Evolutionary conservation across 164 flowering plant genomes (phyloP).

Genomic region (Malania oleifera): DNA sequence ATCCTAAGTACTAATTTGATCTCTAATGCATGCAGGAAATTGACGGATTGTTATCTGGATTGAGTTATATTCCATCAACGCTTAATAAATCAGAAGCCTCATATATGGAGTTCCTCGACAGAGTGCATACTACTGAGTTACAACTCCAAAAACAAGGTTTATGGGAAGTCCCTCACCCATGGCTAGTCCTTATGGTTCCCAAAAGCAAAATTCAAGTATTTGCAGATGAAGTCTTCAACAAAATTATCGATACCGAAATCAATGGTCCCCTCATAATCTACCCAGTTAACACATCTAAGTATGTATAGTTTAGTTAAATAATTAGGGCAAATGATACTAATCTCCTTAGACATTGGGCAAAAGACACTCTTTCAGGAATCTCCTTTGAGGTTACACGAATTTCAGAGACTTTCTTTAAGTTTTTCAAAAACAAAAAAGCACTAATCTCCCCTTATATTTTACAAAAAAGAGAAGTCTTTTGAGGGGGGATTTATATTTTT

Average conservation of each 20-base stretch:
- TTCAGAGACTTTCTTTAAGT: no score
- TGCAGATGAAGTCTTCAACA: slow-evolving; percentile 68
- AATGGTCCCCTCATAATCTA: slow-evolving; percentile 89
- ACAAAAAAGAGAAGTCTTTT: no score
- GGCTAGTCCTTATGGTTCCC: slow-evolving; percentile 89
- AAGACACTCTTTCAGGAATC: no score
- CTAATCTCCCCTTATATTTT: no score
- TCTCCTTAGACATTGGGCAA: no score
- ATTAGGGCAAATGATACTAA: no score
- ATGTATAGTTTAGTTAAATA: no score
- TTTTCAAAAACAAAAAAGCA: no score
- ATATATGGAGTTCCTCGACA: slow-evolving; percentile 71
- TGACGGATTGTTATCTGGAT: slow-evolving; percentile 42
- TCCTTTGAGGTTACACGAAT: no score
- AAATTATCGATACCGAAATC: slow-evolving; percentile 56
- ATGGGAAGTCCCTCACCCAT: slow-evolving; percentile 96
- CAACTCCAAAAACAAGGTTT: slow-evolving; percentile 67
- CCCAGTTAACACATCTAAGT: slow-evolving; percentile 83
- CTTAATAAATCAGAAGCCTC: slow-evolving; percentile 67
- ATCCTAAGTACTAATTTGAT: no score
- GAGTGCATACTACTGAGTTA: slow-evolving; percentile 73
- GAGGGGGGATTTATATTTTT: no score
- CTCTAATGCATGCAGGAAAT: slow-evolving; percentile 54
- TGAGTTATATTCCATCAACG: slow-evolving; percentile 68
- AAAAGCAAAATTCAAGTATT: slow-evolving; percentile 57